Conservation (phyloP, 371 early-diverging fungal genomes). For the Mucor ambiguus region DNA sequence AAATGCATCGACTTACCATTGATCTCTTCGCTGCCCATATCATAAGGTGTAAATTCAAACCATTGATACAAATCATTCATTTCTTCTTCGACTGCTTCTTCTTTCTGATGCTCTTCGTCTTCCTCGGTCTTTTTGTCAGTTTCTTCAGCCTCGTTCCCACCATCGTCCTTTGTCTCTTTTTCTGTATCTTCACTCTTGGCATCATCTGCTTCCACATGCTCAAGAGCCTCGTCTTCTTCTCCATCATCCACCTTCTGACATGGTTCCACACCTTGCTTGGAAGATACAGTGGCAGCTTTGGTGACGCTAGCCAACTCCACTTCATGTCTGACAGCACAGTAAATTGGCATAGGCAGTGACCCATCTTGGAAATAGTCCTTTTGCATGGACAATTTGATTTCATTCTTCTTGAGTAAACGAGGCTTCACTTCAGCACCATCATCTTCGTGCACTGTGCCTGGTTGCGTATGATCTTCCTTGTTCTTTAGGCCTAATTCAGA, state of each 20-base stretch:
- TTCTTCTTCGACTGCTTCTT: background rate
- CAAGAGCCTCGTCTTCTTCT: slow-evolving; percentile 11
- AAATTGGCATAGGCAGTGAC: slow-evolving; percentile 72
- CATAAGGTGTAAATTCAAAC: slow-evolving; percentile 82
- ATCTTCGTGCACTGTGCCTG: slow-evolving; percentile 24
- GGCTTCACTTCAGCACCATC: slow-evolving; percentile 28
- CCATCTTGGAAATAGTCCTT: slow-evolving; percentile 63
- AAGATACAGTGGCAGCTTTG: slow-evolving; percentile 8
- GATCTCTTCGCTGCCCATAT: slow-evolving; percentile 76
- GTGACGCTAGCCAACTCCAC: slow-evolving; percentile 22
- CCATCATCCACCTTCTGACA: background rate
- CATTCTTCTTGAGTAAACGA: slow-evolving; percentile 21
- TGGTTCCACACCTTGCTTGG: slow-evolving; percentile 8
- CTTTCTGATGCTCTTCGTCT: background rate
- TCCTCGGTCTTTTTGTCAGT: background rate
- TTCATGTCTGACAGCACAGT: slow-evolving; percentile 72
- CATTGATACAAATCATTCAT: slow-evolving; percentile 59
- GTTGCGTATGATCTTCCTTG: background rate
- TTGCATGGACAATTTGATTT: slow-evolving; percentile 42
- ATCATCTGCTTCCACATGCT: background rate
- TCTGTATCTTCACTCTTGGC: background rate
- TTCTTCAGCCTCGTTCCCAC: slow-evolving; percentile 19
- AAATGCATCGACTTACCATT: slow-evolving; percentile 44
- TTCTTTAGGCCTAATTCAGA: background rate
- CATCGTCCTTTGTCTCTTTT: background rate